These are phyloP conservation scores for Vigna mungo DNA, from an alignment of 306 rosid species.

Conservation along the genomic window DNA sequence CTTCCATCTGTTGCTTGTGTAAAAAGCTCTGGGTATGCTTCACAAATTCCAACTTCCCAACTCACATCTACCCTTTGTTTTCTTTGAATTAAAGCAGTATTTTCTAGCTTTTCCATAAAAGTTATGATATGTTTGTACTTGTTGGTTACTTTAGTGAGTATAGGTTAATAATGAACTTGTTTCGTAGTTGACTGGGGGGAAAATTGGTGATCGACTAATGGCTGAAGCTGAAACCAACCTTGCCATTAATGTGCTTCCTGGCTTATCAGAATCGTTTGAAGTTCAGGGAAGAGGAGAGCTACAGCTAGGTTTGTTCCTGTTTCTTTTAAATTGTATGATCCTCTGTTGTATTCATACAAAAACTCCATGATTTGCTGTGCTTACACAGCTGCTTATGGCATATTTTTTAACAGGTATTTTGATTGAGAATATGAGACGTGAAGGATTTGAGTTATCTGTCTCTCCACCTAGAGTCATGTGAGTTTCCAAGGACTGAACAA, in stretches of 20 bases:
- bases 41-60: conserved; percentile 28
- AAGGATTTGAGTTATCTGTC: conserved; percentile 93
- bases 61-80: background rate
- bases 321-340: conserved; percentile 37
- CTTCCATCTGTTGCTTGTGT: conserved; percentile 31
- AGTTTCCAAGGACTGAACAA: conserved; percentile 51
- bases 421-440: conserved; percentile 99
- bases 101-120: conserved; percentile 31
- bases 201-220: conserved; percentile 83
- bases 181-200: conserved; percentile 89
- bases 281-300: conserved; percentile 99
- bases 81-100: conserved; percentile 17
- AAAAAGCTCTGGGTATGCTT: background rate
- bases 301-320: conserved; percentile 79
- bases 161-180: conserved; percentile 41
- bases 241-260: conserved; percentile 97
- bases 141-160: conserved; percentile 37
- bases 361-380: conserved; percentile 17
- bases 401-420: conserved; percentile 76
- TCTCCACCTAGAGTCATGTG: conserved; percentile 99
- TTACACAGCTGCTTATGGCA: conserved; percentile 38
- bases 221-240: conserved; percentile 99
- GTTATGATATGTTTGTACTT: conserved; percentile 25
- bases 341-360: conserved; percentile 17
- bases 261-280: conserved; percentile 89